phyloP scores from a whole-genome alignment of 2,329 filamentous ascomycete species.

The Aspergillus sp. region DNA sequence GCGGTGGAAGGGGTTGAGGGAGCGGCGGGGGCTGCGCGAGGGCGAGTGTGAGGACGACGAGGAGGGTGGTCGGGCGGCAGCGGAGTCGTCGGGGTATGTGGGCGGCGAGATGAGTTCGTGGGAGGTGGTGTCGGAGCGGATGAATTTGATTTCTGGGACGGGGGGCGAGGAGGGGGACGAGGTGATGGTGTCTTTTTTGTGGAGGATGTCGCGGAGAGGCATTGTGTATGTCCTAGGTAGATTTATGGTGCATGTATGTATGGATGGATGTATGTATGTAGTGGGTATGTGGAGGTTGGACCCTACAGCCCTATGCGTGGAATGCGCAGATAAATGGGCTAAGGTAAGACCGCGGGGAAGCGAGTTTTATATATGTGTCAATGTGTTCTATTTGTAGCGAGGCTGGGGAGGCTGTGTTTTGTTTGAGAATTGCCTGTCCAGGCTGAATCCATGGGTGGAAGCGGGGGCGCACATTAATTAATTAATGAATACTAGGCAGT shows the following conservation, averaged over 20 bases:
- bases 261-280: not conserved
- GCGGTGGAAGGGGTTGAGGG: conserved; percentile 32
- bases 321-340: not conserved
- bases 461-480: too few species aligned
- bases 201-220: conserved; percentile 60
- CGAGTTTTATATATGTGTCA: not conserved
- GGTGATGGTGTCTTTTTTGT: conserved; percentile 60
- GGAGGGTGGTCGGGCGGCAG: conserved; percentile 6
- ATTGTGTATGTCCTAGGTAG: conserved; percentile 38
- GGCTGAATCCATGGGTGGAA: not conserved
- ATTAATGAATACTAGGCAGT: too few species aligned
- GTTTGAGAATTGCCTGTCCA: not conserved
- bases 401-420: not conserved
- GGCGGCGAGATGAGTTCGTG: conserved; percentile 77
- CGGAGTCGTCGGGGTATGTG: conserved; percentile 45
- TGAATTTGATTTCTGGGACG: conserved; percentile 72
- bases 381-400: not conserved
- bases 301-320: not conserved
- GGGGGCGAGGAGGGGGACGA: conserved; percentile 25
- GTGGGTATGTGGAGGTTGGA: not conserved
- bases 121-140: conserved; percentile 77
- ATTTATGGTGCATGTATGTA: not conserved
- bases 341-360: not conserved
- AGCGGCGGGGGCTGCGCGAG: conserved; percentile 29
- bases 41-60: conserved; percentile 23